Base-by-base conservation (phyloP, 768 basidiomycete genomes). In the Brasilioporus rufonigricans region DNA sequence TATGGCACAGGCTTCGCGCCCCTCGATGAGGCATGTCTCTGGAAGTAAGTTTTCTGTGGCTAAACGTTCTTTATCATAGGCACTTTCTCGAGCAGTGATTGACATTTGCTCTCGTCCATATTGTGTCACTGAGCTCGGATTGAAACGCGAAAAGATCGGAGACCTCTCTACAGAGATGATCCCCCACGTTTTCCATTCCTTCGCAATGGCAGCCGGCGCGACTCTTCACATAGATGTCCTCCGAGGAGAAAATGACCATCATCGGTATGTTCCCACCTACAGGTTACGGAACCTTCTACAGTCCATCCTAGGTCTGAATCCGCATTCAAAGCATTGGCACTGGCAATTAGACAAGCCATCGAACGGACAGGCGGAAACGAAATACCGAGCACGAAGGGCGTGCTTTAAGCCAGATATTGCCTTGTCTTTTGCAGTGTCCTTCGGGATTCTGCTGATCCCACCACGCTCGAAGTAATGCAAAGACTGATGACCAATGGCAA, bases 1-100 rank as follows among this genome's bases (percentile, higher is more conserved):
- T 99, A 98, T 70, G 97, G 97, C 19, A 95, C 91, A 14, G 97
- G 93, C 9, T 97, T 92, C 68, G 97, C 97, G 9, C 97, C 97
- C 0, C 80, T 98, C 38, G 97, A 99, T 65, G 97, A 99, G 81
- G 96, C 94, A 57, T 57, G 61, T 57, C n/a, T 40, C n/a, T 49
- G 12, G 55, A 24, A 50, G 13, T 33, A 24, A 18, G 44, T 24
- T 54, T 50, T 1, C 24, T 54, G 27, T 31, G 23, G 7, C 49
- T 56, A 23, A 51, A 29, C 46, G 26, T 21, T 29, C 14, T 12
- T n/a, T 41, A 50, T 64, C 29, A 44, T 66, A 98, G 96, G 93
- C 97, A 1, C 83, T 99, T 45, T 92, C 94, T 1, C 79, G 97
- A 62, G 94, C 93, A 18, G 97, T 99, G 44, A 93, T 99, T 57